Evolutionary conservation across 805 yeast species (phyloP).

Genomic region (Kodamaea lidongshanica): DNA sequence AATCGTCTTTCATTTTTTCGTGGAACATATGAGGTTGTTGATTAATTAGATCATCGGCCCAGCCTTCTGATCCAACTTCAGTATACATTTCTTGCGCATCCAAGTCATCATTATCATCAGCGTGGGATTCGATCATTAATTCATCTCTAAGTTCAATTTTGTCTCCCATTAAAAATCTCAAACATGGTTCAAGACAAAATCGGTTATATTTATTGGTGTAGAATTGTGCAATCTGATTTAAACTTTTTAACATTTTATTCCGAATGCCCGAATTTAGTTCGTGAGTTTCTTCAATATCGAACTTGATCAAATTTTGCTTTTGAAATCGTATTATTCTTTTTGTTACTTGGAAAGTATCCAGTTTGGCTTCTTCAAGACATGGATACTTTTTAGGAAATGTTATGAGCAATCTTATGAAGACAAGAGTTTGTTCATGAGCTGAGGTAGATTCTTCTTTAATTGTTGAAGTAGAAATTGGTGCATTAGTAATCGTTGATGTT

Average conservation of each 20-base stretch:
- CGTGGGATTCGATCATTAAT: constrained; percentile 17
- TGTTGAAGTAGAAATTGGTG: not conserved
- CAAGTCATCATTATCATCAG: constrained; percentile 18
- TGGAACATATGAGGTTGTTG: too few relatives aligned
- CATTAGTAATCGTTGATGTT: not conserved
- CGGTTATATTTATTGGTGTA: constrained; percentile 49
- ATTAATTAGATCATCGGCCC: constrained; percentile 13
- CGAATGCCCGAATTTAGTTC: constrained; percentile 49
- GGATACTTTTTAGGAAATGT: constrained; percentile 75
- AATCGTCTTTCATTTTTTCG: too few relatives aligned
- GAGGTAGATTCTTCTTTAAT: constrained; percentile 3
- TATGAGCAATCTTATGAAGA: constrained; percentile 67
- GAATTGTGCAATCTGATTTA: constrained; percentile 51
- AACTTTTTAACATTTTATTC: constrained; percentile 43
- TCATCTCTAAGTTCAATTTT: constrained; percentile 42
- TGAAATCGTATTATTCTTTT: constrained; percentile 15
- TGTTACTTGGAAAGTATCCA: constrained; percentile 7
- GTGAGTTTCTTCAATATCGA: constrained; percentile 73
- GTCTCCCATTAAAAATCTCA: constrained; percentile 79
- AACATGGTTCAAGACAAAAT: constrained; percentile 75
- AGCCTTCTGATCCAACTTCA: constrained; percentile 1
- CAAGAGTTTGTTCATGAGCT: constrained; percentile 35
- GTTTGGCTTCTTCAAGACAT: constrained; percentile 38
- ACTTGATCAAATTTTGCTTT: constrained; percentile 27
- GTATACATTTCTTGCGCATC: constrained; percentile 32